Base-by-base conservation (phyloP, 768 basidiomycete species). In the Postia placenta region DNA sequence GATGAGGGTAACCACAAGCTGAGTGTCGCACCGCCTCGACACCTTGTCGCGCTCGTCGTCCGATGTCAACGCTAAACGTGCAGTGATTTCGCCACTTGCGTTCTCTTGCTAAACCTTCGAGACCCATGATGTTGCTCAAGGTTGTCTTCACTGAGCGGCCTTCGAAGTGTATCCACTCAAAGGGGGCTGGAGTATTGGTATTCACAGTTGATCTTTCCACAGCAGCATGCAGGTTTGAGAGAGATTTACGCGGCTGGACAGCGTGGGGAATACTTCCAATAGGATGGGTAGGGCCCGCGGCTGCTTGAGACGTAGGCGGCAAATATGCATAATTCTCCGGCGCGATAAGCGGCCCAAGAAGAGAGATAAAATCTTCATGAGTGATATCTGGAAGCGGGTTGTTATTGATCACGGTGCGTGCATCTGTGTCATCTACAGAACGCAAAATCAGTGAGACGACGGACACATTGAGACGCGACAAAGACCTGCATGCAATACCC, bases 101-200 rank as follows among this genome's bases (percentile, higher is more conserved):
- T 60, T 92, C 90, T 2, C 83, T 76, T 4, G 88, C 87, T 27
- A 92, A 78, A 9, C 88, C 85, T 55, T 92, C 89, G 38, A 92
- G 56, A 4, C 89, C 90, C 25, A 79, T 73, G 25, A 92, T 78
- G 59, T 92, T 92, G 56, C 72, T 81, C 23, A 87, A 65, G 3
- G 88, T 92, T 9, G 85, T 89, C 64, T 85, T 87, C 26, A 86
- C 81, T 0, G 79, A 84, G 2, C 89, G 72, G 3, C 88, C 89
- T 57, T 92, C 89, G 51, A 92, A 87, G 59, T 92, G 88, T 5
- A 92, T 67, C 87, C 89, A 90, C 55, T 92, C 86, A 46, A 92
- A 86, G 0, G 88, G 90, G 0, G 88, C 86, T 0, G 83, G 83
- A 42, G 79, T 83, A 52, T 76, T 74, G 49, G 58, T 20, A 70